These are phyloP conservation scores for Sugiyamaella mastotermitis DNA, from an alignment of 805 yeast genomes.

Conservation along the genomic window DNA sequence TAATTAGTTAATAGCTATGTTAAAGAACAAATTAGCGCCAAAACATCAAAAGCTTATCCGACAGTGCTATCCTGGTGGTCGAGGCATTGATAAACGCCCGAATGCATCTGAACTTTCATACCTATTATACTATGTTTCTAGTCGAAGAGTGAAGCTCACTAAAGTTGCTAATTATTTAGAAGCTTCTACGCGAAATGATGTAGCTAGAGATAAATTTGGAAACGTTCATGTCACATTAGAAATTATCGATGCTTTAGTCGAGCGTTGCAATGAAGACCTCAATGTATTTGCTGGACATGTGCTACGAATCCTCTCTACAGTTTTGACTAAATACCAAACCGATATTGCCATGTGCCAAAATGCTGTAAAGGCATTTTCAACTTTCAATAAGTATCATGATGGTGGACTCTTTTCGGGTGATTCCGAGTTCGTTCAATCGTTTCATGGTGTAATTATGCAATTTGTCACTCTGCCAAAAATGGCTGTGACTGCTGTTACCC, in stretches of 20 bases:
- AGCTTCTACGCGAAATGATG: conserved; percentile 56
- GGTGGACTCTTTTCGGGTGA: conserved; percentile 63
- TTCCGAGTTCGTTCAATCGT: conserved; percentile 45
- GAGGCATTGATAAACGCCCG: conserved; percentile 81
- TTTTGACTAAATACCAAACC: conserved; percentile 41
- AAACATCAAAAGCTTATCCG: conserved; percentile 86
- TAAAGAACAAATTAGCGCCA: conserved; percentile 33
- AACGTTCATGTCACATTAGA: conserved; percentile 77
- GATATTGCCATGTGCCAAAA: conserved; percentile 58
- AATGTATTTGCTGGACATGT: conserved; percentile 73
- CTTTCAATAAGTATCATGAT: conserved; percentile 48
- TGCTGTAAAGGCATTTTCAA: conserved; percentile 24
- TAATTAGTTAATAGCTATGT: too few relatives aligned
- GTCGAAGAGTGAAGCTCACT: conserved; percentile 81
- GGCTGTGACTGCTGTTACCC: conserved; percentile 29
- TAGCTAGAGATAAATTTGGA: conserved; percentile 59
- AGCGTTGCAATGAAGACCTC: conserved; percentile 73
- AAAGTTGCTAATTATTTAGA: conserved; percentile 72
- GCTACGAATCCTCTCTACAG: conserved; percentile 49
- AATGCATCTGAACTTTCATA: conserved; percentile 88
- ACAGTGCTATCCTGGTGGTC: conserved; percentile 80
- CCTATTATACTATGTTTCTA: conserved; percentile 81
- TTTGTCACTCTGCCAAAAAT: conserved; percentile 9
- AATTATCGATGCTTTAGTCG: conserved; percentile 62
- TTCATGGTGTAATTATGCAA: conserved; percentile 31